Conservation (phyloP, 106 monocot species). For the Platanthera guangdongensis region DNA sequence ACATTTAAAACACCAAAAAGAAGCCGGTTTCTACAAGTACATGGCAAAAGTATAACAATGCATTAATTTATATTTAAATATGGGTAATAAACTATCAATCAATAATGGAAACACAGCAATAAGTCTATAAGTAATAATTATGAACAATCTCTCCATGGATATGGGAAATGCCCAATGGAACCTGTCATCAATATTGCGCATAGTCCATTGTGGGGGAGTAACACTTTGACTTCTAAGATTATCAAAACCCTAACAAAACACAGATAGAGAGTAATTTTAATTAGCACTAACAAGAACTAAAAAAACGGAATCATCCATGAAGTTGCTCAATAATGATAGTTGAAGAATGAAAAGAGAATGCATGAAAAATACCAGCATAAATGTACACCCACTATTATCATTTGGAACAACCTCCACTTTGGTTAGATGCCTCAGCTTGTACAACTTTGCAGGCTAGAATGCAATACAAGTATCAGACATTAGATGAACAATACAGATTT, state of each 20-base stretch:
- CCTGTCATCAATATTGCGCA: constrained; percentile 97
- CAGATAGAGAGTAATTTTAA: not conserved
- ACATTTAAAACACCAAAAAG: constrained; percentile 77
- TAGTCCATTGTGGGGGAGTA: constrained; percentile 92
- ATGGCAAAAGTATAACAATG: constrained; percentile 1
- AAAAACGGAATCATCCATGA: not conserved
- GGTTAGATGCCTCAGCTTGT: constrained; percentile 92
- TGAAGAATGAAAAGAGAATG: not conserved
- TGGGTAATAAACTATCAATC: not conserved
- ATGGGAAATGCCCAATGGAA: constrained; percentile 12
- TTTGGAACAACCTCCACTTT: constrained; percentile 92
- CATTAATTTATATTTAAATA: not conserved
- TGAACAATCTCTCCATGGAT: not conserved
- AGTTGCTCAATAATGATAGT: not conserved
- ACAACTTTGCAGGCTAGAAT: constrained; percentile 80
- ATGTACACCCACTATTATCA: constrained; percentile 93
- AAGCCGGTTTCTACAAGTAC: constrained; percentile 61
- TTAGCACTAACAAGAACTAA: not conserved
- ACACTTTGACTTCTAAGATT: constrained; percentile 95
- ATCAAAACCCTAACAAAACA: constrained; percentile 76
- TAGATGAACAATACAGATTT: not conserved
- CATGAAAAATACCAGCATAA: constrained; percentile 67
- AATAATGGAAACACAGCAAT: not conserved
- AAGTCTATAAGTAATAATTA: not conserved
- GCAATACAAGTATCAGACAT: constrained; percentile 13